Percentiles rank a stretch among this genome's conserved stretches.
These are phyloP conservation scores for Neonectria sp. DNA, from an alignment of 2,329 filamentous ascomycete species.

Conservation along the genomic window DNA sequence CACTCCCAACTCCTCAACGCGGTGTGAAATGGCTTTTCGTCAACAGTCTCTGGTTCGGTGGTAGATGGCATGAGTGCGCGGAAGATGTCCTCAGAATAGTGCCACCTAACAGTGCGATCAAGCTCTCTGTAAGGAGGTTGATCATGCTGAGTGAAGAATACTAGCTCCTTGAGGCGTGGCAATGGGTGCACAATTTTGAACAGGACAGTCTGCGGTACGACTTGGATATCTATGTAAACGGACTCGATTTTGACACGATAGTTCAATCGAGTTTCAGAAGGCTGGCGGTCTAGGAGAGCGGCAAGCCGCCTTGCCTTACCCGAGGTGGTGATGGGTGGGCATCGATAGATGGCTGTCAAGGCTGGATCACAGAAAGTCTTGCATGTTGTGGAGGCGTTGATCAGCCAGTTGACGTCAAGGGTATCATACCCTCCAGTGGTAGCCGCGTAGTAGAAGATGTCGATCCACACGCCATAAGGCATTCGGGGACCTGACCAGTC, in stretches of 20 bases:
- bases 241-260: conserved; percentile 81
- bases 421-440: conserved; percentile 59
- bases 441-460: conserved; percentile 79
- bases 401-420: conserved; percentile 73
- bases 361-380: conserved; percentile 80
- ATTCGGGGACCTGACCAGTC: conserved; percentile 69
- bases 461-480: conserved; percentile 78
- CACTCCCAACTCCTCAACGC: conserved; percentile 72
- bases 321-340: conserved; percentile 72
- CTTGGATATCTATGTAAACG: conserved; percentile 80
- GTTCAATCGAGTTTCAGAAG: conserved; percentile 66
- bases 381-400: conserved; percentile 74
- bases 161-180: conserved; percentile 77
- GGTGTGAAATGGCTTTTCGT: conserved; percentile 52
- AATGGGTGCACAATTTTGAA: conserved; percentile 74
- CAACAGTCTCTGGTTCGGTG: conserved; percentile 49
- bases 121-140: conserved; percentile 75
- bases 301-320: conserved; percentile 62
- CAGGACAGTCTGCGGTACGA: conserved; percentile 60
- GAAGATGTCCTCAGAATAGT: conserved; percentile 78
- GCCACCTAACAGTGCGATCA: conserved; percentile 74
- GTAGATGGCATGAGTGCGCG: conserved; percentile 71
- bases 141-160: conserved; percentile 81
- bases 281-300: conserved; percentile 69
- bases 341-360: conserved; percentile 79